Conservation (phyloP, 371 early-diverging fungal species). For the Apophysomyces sp. region DNA sequence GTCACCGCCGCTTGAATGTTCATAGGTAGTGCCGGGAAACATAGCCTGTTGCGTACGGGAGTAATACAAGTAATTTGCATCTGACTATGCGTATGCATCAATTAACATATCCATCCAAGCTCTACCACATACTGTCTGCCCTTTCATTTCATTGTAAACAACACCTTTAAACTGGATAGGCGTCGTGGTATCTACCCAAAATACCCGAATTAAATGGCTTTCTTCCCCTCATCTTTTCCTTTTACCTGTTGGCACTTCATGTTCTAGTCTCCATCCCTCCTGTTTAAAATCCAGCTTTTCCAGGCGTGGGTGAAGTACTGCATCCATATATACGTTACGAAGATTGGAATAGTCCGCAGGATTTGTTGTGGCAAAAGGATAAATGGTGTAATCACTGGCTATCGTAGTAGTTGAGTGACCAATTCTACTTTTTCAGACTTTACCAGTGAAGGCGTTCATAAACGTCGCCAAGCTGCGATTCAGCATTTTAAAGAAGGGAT, state of each 20-base stretch:
- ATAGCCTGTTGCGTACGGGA: conserved; percentile 78
- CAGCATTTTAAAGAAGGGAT: conserved; percentile 98
- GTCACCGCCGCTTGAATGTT: conserved; percentile 88
- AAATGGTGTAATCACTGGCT: conserved; percentile 87
- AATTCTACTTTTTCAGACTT: not conserved
- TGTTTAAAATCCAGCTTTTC: conserved; percentile 83
- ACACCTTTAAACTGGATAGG: conserved; percentile 86
- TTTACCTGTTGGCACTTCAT: conserved; percentile 66
- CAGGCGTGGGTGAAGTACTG: conserved; percentile 82
- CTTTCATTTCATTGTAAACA: conserved; percentile 98
- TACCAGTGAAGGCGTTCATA: conserved; percentile 96
- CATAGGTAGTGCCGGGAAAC: conserved; percentile 85
- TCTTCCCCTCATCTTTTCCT: conserved; percentile 30
- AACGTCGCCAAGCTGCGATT: conserved; percentile 94
- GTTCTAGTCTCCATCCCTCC: conserved; percentile 96
- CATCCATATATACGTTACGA: conserved; percentile 92
- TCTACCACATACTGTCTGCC: conserved; percentile 62
- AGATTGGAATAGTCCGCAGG: conserved; percentile 84
- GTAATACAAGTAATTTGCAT: conserved; percentile 78
- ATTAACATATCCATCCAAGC: not conserved
- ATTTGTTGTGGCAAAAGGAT: conserved; percentile 95
- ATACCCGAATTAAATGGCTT: not conserved
- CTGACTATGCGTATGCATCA: conserved; percentile 40
- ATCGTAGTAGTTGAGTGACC: not conserved
- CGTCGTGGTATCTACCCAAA: conserved; percentile 38